Conservation (phyloP, 2,329 filamentous ascomycete genomes). For the Cladosporium sp. region DNA sequence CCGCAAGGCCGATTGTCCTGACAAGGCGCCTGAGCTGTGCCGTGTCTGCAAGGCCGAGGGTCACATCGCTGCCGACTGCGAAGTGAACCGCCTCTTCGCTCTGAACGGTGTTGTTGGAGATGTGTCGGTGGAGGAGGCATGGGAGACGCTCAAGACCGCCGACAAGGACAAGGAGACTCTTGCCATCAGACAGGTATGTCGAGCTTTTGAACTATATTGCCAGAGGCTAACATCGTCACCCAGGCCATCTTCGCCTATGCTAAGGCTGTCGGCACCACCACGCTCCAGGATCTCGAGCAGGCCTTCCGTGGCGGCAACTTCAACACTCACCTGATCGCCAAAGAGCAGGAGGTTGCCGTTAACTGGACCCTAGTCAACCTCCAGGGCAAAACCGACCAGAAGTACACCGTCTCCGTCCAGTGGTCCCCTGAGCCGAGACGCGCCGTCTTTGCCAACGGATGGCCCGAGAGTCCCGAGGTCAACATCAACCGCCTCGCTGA, state of each 20-base stretch:
- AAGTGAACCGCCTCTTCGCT: constrained; percentile 56
- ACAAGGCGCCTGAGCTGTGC: constrained; percentile 54
- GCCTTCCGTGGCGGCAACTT: constrained; percentile 54
- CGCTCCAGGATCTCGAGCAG: constrained; percentile 58
- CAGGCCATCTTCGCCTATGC: constrained; percentile 49
- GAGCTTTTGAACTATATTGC: too few relatives aligned
- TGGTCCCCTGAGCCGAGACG: constrained; percentile 45
- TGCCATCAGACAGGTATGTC: constrained; percentile 52
- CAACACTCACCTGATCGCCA: constrained; percentile 58
- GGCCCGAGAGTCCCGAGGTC: constrained; percentile 47
- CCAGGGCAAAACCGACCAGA: constrained; percentile 57
- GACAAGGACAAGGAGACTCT: constrained; percentile 55
- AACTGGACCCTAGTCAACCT: constrained; percentile 69
- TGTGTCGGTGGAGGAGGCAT: constrained; percentile 50
- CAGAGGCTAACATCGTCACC: neutral
- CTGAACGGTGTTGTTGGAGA: constrained; percentile 42
- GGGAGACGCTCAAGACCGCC: constrained; percentile 53
- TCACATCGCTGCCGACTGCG: constrained; percentile 49
- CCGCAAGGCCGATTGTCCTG: constrained; percentile 59
- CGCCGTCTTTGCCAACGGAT: constrained; percentile 42
- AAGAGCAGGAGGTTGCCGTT: constrained; percentile 51
- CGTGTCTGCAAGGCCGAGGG: constrained; percentile 54
- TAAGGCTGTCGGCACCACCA: constrained; percentile 56
- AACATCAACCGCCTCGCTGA: constrained; percentile 50
- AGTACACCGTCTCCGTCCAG: constrained; percentile 49